These are phyloP conservation scores for Avena atlantica DNA, from an alignment of 176 grass and related monocot species.

Conservation along the genomic window DNA sequence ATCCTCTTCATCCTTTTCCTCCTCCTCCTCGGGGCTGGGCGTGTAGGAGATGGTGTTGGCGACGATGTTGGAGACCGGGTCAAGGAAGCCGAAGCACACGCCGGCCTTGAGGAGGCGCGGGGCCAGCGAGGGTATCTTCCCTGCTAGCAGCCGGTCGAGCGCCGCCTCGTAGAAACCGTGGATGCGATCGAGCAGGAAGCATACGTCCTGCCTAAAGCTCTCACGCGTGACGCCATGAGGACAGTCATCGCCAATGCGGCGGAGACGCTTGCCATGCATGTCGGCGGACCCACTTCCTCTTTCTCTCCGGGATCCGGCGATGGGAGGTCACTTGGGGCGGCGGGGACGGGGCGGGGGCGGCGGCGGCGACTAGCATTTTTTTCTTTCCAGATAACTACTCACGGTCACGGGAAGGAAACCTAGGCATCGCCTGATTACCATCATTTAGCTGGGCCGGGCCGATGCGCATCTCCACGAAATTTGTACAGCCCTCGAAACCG, in stretches of 20 bases:
- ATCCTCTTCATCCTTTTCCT: not conserved
- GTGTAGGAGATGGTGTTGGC: no score
- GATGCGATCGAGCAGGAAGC: conserved; percentile 13
- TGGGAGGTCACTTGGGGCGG: not conserved
- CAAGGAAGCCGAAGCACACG: no score
- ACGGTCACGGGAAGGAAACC: not conserved
- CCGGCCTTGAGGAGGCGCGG: no score
- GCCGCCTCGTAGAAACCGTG: conserved; percentile 16
- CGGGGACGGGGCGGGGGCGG: no score
- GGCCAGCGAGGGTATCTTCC: not conserved
- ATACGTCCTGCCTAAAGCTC: not conserved
- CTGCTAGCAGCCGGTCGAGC: not conserved
- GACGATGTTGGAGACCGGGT: no score
- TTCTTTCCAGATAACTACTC: no score
- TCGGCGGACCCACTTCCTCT: not conserved
- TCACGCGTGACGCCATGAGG: not conserved
- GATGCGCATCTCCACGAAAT: not conserved
- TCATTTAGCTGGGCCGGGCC: not conserved
- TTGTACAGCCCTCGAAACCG: no score
- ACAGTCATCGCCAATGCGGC: not conserved
- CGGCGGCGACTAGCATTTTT: no score
- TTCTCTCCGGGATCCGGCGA: not conserved
- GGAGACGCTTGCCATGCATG: not conserved
- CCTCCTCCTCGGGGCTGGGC: not conserved
- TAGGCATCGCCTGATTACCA: not conserved